These are phyloP conservation scores for grape (Vitis vinifera) DNA, from an alignment of 164 flowering plant species.

Conservation along the genomic window ASM3070453v1 NC_081823.1:3584001-3584500, in stretches of 20 bases:
- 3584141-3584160: not conserved
- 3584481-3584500: conserved; percentile 27
- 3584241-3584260: conserved; percentile 29
- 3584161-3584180: too few relatives aligned
- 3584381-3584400: conserved; percentile 9
- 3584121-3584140: conserved; percentile 25
- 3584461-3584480: conserved; percentile 69
- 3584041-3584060: not conserved
- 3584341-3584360: conserved; percentile 18
- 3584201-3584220: not conserved
- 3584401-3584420: conserved; percentile 14
- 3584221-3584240: not conserved
- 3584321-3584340: conserved; percentile 2
- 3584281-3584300: conserved; percentile 15
- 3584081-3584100: conserved; percentile 36
- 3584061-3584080: conserved; percentile 11
- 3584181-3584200: not conserved
- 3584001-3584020: not conserved
- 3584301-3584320: conserved; percentile 14
- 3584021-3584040: not conserved
- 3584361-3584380: conserved; percentile 8
- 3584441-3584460: conserved; percentile 71
- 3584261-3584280: conserved; percentile 29
- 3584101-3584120: conserved; percentile 19
- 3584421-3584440: conserved; percentile 40